Conservation (phyloP, 192 early-diverging fungal species). For the Coemansia sp. region DNA sequence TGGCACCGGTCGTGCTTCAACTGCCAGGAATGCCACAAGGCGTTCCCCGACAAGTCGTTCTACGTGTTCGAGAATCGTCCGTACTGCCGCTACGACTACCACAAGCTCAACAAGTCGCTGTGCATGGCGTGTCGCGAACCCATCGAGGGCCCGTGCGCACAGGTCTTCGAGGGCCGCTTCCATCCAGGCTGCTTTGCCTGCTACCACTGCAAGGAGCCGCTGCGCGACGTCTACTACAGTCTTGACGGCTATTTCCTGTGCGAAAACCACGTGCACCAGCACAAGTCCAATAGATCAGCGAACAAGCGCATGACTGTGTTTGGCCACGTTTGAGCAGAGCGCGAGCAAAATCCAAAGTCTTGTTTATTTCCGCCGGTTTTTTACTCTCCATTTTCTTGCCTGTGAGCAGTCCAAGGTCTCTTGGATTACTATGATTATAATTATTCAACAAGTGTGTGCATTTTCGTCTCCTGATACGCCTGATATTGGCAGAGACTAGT, state of each 20-base stretch:
- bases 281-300: constrained; percentile 23
- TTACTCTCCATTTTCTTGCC: no score
- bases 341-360: no score
- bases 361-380: no score
- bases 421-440: no score
- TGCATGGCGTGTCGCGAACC: constrained; percentile 76
- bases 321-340: constrained; percentile 23
- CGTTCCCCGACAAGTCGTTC: constrained; percentile 69
- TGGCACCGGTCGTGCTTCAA: constrained; percentile 68
- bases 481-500: no score
- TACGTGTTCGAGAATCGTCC: constrained; percentile 87
- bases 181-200: constrained; percentile 89
- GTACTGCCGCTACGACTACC: constrained; percentile 85
- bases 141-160: constrained; percentile 90
- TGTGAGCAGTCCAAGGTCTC: no score
- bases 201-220: constrained; percentile 36
- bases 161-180: constrained; percentile 81
- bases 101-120: constrained; percentile 81
- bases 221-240: constrained; percentile 56
- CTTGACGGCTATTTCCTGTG: constrained; percentile 48
- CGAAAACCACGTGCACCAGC: constrained; percentile 47
- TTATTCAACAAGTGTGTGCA: not conserved
- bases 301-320: constrained; percentile 50
- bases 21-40: constrained; percentile 67
- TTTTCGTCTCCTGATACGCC: not conserved